Conservation (phyloP, 2,329 filamentous ascomycete species). For the Penicillium sclerotigenum region DNA sequence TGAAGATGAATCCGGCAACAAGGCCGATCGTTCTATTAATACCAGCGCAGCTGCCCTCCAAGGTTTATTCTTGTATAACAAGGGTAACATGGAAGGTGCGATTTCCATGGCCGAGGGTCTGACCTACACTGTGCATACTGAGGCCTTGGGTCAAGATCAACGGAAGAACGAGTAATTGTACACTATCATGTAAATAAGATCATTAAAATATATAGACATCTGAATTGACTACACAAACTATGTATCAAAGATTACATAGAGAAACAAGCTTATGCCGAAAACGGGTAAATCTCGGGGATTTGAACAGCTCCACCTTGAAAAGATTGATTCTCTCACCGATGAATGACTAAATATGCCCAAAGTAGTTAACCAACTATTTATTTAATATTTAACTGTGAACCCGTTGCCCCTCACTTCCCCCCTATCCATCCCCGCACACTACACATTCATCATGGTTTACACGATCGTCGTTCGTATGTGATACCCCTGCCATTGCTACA, state of each 20-base stretch:
- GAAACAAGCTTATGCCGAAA: slow-evolving; percentile 1
- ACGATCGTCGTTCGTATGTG: slow-evolving; percentile 32
- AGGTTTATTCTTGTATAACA: slow-evolving; percentile 92
- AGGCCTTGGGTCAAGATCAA: slow-evolving; percentile 22
- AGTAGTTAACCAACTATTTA: neutral
- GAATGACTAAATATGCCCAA: neutral
- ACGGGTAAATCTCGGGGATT: slow-evolving; percentile 17
- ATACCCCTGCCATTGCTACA: neutral
- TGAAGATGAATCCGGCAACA: slow-evolving; percentile 52
- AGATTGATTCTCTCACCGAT: slow-evolving; percentile 14
- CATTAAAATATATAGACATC: slow-evolving; percentile 13
- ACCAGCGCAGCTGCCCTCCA: slow-evolving; percentile 91
- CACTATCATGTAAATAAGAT: slow-evolving; percentile 27
- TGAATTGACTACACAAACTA: neutral
- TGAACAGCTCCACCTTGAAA: slow-evolving; percentile 7
- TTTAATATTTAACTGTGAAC: neutral
- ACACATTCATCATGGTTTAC: slow-evolving; percentile 27
- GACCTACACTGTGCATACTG: slow-evolving; percentile 32
- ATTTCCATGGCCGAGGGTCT: slow-evolving; percentile 68
- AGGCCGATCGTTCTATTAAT: slow-evolving; percentile 46
- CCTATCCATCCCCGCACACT: neutral
- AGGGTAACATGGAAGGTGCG: slow-evolving; percentile 82
- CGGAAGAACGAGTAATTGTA: slow-evolving; percentile 18
- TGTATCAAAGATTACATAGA: neutral
- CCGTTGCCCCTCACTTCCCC: slow-evolving; percentile 11